These are phyloP conservation scores for Trichosporon ovoides DNA, from an alignment of 1,284 basidiomycete species.

Conservation along the genomic window DNA sequence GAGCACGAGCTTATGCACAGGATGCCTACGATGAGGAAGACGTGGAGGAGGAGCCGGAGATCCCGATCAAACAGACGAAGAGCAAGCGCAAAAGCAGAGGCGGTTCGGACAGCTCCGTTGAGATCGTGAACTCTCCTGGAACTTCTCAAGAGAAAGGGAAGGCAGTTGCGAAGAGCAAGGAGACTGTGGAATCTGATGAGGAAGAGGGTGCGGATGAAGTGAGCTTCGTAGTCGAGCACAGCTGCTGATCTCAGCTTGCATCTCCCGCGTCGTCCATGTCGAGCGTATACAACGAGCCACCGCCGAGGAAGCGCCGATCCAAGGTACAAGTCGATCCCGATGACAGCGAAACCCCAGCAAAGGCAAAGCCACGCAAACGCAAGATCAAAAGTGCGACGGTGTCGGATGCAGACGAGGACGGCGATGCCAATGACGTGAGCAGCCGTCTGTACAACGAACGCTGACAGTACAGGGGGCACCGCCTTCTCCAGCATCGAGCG, in stretches of 20 bases:
- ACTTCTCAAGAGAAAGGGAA: neutral
- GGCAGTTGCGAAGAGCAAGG: neutral
- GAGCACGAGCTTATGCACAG: neutral
- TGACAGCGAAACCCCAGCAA: neutral
- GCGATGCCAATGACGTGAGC: neutral
- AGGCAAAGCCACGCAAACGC: neutral
- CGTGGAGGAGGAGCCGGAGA: neutral
- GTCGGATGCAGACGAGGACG: neutral
- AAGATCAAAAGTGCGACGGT: neutral
- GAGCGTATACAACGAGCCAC: slow-evolving; percentile 20
- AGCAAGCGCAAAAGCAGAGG: slow-evolving; percentile 5
- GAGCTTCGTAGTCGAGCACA: neutral
- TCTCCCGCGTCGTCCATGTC: slow-evolving; percentile 15
- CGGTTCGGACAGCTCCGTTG: slow-evolving; percentile 7
- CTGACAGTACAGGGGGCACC: neutral
- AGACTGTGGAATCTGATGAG: neutral
- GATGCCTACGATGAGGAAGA: slow-evolving; percentile 11
- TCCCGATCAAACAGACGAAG: neutral
- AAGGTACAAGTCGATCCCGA: neutral
- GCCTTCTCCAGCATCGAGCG: neutral
- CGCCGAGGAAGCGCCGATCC: slow-evolving; percentile 1
- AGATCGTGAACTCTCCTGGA: slow-evolving; percentile 3
- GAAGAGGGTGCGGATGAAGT: neutral
- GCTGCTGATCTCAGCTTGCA: slow-evolving; percentile 3
- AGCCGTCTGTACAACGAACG: neutral